phyloP scores from a whole-genome alignment of 2,329 filamentous ascomycete species.

The Penicillium sumatraense region DNA sequence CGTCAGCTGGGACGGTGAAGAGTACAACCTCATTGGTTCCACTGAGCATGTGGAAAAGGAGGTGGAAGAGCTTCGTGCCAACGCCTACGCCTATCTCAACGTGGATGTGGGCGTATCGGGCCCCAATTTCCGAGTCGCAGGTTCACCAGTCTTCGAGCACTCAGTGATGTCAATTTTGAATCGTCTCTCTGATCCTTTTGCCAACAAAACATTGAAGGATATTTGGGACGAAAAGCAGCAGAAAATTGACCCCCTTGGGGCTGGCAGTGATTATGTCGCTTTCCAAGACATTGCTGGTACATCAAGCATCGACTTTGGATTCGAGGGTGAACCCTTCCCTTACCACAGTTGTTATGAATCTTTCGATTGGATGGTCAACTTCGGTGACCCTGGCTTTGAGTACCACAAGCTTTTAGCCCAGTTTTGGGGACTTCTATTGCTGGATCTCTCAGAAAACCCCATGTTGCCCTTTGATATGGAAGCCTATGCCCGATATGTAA shows the following conservation, averaged over 20 bases:
- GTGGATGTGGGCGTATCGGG: constrained; percentile 83
- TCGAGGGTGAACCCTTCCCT: constrained; percentile 69
- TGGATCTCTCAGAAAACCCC: constrained; percentile 81
- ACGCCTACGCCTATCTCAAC: constrained; percentile 88
- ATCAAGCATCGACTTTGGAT: constrained; percentile 83
- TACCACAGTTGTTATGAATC: constrained; percentile 88
- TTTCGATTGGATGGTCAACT: constrained; percentile 79
- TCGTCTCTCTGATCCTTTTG: constrained; percentile 72
- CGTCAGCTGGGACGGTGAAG: constrained; percentile 92
- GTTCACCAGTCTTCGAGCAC: constrained; percentile 77
- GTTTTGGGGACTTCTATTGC: constrained; percentile 77
- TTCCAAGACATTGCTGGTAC: constrained; percentile 92
- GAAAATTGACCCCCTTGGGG: constrained; percentile 70
- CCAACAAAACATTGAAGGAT: constrained; percentile 72
- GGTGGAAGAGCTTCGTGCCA: constrained; percentile 69
- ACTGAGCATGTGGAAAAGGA: constrained; percentile 94
- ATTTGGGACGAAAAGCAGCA: constrained; percentile 70
- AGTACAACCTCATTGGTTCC: constrained; percentile 91
- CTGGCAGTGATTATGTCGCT: constrained; percentile 80
- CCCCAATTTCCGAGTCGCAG: constrained; percentile 73
- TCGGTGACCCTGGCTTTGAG: constrained; percentile 79
- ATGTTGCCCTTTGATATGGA: constrained; percentile 81
- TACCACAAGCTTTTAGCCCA: constrained; percentile 82
- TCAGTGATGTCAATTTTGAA: constrained; percentile 74
- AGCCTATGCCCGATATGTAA: constrained; percentile 70